Evolutionary conservation across 2,329 filamentous ascomycete species (phyloP).

Genomic region (Aspergillus neoniger): DNA sequence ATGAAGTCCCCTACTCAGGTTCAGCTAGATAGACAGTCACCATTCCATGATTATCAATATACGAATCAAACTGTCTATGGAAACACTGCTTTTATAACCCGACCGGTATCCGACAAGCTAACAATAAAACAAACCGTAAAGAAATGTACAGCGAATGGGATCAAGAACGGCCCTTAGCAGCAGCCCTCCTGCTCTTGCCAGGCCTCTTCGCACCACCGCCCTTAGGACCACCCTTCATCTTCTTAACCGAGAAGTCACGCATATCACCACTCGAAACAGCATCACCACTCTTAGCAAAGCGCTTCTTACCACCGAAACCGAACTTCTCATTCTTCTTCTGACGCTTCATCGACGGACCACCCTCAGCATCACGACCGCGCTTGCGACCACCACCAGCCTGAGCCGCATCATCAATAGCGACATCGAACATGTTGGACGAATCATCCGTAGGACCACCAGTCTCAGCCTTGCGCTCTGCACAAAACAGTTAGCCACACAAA

Average conservation of each 20-base stretch:
- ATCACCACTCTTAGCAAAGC: slow-evolving; percentile 85
- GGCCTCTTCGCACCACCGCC: slow-evolving; percentile 47
- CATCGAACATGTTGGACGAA: slow-evolving; percentile 79
- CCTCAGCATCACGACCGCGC: slow-evolving; percentile 45
- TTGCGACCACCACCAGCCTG: slow-evolving; percentile 53
- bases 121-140: slow-evolving; percentile 5
- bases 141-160: neutral
- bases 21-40: slow-evolving; percentile 2
- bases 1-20: too few species aligned
- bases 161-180: slow-evolving; percentile 32
- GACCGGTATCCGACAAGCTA: slow-evolving; percentile 14
- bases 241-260: slow-evolving; percentile 75
- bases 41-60: slow-evolving; percentile 8
- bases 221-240: slow-evolving; percentile 70
- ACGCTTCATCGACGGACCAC: slow-evolving; percentile 63
- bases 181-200: slow-evolving; percentile 54
- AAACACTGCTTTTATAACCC: slow-evolving; percentile 6
- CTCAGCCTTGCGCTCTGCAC: slow-evolving; percentile 73
- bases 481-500: neutral
- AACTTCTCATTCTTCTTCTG: slow-evolving; percentile 94
- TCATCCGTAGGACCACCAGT: slow-evolving; percentile 68
- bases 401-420: slow-evolving; percentile 73
- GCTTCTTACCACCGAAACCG: slow-evolving; percentile 95
- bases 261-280: slow-evolving; percentile 79
- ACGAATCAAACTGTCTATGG: neutral